Percentiles rank a stretch among this genome's conserved stretches.
Conservation (phyloP, 139 green algal species). For the Chlorella sp. region DNA sequence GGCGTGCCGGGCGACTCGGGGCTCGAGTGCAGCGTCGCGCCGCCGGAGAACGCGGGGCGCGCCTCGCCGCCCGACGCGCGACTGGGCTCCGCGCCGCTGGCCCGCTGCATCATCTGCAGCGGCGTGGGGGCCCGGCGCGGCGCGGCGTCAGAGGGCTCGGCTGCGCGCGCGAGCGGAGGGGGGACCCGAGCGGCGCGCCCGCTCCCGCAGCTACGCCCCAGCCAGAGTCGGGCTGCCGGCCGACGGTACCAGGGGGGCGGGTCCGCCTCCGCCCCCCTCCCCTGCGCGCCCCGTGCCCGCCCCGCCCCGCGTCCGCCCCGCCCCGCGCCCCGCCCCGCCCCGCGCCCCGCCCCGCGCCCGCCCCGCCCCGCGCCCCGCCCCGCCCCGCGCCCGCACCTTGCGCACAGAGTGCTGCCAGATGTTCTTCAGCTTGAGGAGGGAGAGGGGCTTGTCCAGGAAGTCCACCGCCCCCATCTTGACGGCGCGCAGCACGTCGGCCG, state of each 20-base stretch:
- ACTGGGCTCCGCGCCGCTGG: too few relatives aligned
- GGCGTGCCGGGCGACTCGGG: too few relatives aligned
- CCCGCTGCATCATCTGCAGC: too few relatives aligned
- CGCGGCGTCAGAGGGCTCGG: too few relatives aligned
- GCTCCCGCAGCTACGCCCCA: neutral
- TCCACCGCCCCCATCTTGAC: slow-evolving; percentile 80
- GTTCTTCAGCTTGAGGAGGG: slow-evolving; percentile 74
- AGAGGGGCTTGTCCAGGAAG: slow-evolving; percentile 78
- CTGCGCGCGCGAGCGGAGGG: too few relatives aligned
- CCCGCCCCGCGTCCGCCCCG: neutral
- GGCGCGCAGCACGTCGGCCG: slow-evolving; percentile 61
- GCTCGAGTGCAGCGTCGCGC: too few relatives aligned
- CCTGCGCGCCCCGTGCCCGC: neutral
- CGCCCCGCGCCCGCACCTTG: slow-evolving; percentile 43
- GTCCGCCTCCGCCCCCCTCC: neutral
- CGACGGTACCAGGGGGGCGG: neutral
- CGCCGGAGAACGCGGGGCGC: too few relatives aligned
- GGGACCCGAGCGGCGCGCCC: too few relatives aligned
- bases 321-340: neutral
- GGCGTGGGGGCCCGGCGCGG: too few relatives aligned
- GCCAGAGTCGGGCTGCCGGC: neutral
- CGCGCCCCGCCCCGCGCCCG: neutral
- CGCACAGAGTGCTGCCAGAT: slow-evolving; percentile 89
- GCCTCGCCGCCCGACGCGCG: too few relatives aligned
- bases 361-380: neutral